phyloP scores from a whole-genome alignment of 179 eudicot species.

The Silene vulgaris region DNA sequence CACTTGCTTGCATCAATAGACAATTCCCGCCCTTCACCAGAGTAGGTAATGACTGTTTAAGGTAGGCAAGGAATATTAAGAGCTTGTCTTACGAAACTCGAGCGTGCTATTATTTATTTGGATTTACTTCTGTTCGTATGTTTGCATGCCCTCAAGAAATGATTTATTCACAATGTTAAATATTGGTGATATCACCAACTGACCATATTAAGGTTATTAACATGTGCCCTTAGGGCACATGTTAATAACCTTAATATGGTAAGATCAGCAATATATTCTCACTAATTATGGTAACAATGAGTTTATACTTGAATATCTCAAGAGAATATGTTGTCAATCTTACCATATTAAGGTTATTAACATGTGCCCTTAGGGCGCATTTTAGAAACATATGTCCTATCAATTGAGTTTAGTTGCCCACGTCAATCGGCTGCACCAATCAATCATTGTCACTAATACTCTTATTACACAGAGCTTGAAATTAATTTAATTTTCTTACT shows the following conservation, averaged over 20 bases:
- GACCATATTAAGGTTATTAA: too few relatives aligned
- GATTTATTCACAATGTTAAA: neutral
- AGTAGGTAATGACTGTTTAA: neutral
- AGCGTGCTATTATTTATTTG: neutral
- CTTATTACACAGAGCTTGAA: neutral
- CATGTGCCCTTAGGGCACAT: too few relatives aligned
- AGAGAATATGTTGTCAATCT: too few relatives aligned
- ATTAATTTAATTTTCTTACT: neutral
- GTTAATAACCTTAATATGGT: too few relatives aligned
- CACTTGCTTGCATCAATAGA: neutral
- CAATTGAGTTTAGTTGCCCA: neutral
- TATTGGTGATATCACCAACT: neutral
- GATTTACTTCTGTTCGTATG: neutral
- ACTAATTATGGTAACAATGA: too few relatives aligned
- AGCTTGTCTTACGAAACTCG: neutral
- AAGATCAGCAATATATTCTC: too few relatives aligned
- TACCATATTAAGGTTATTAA: too few relatives aligned
- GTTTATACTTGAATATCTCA: too few relatives aligned
- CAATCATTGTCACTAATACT: neutral
- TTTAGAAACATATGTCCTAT: too few relatives aligned
- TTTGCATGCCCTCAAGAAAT: neutral
- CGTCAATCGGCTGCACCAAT: neutral
- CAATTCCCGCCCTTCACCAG: neutral
- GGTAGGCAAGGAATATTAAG: neutral
- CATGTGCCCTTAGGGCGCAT: too few relatives aligned